Percentiles rank a stretch among this genome's conserved stretches.
phyloP scores from a whole-genome alignment of 345 rosid genomes.

The Eutrema yunnanense region DNA sequence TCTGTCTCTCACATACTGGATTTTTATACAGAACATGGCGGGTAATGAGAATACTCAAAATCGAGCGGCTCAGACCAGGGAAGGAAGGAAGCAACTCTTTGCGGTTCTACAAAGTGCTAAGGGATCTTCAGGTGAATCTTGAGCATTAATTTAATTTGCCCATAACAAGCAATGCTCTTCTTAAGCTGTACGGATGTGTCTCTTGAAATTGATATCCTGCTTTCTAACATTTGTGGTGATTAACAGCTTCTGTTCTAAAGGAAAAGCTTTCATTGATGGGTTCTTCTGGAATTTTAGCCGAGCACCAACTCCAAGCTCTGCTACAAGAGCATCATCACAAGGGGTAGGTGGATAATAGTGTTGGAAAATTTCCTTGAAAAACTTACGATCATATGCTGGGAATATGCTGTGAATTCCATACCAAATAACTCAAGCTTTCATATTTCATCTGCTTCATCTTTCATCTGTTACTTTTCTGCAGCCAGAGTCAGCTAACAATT shows the following conservation, averaged over 20 bases:
- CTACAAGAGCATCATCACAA: constrained; percentile 81
- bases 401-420: neutral
- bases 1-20: constrained; percentile 11
- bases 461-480: constrained; percentile 34
- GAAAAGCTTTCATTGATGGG: constrained; percentile 91
- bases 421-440: neutral
- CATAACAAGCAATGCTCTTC: neutral
- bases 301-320: constrained; percentile 96
- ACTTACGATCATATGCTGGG: neutral
- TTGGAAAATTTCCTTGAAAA: neutral
- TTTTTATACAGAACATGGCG: constrained; percentile 50
- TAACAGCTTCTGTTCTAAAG: constrained; percentile 89
- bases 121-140: constrained; percentile 84
- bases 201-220: neutral
- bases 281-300: constrained; percentile 95
- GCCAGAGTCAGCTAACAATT: constrained; percentile 78
- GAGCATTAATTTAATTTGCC: constrained; percentile 10
- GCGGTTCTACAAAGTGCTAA: constrained; percentile 97
- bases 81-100: constrained; percentile 97
- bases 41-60: constrained; percentile 60
- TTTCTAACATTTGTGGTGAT: constrained; percentile 32
- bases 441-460: constrained; percentile 5
- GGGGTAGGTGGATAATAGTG: constrained; percentile 54
- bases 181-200: neutral
- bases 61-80: constrained; percentile 81